Base-by-base conservation (phyloP, 305 asterid species). In the Andrographis paniculata region DNA sequence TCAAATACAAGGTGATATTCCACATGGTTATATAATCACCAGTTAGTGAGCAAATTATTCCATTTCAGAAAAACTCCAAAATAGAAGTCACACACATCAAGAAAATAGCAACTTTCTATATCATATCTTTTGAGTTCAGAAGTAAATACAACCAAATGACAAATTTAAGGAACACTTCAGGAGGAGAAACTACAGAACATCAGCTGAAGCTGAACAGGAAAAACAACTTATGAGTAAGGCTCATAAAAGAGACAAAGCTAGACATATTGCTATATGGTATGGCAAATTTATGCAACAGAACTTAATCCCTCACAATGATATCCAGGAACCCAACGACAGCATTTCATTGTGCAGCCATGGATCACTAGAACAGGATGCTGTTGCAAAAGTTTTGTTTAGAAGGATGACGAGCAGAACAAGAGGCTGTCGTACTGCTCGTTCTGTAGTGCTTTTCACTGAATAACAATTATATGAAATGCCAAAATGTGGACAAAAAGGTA, bases 41-140 rank as follows among this genome's bases (percentile, higher is more conserved):
- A 49, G 35, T 40, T 27, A 19, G 45, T 37, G 57, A 16, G 45
- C 17, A 24, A 4, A 37, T 20, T 6, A 27, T 27, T 52, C 44
- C 35, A n/a, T 21, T 21, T 19, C 30, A 17, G 24, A 44, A 22
- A 3, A 50, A 18, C 39, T 18, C 16, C 27, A 17, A 16, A 38
- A 33, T 2, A n/a, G 39, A 30, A 17, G 4, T 17, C 35, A 3
- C 45, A 13, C 21, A 42, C 22, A 20, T 19, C 3, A 24, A 21
- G 48, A 41, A 16, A 48, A 55, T 28, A 11, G 24, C 21, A 15
- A 2, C 9, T 22, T 15, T 2, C 14, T 13, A 13, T 17, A 18
- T 31, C 14, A 24, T 24, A 3, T 24, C 8, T 8, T 24, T 24
- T 24, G 4, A 24, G 30, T 24, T 24, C 30, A 24, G 30, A 4